Evolutionary conservation across 768 basidiomycete species (phyloP).

Genomic region (Polyporus arcularius): DNA sequence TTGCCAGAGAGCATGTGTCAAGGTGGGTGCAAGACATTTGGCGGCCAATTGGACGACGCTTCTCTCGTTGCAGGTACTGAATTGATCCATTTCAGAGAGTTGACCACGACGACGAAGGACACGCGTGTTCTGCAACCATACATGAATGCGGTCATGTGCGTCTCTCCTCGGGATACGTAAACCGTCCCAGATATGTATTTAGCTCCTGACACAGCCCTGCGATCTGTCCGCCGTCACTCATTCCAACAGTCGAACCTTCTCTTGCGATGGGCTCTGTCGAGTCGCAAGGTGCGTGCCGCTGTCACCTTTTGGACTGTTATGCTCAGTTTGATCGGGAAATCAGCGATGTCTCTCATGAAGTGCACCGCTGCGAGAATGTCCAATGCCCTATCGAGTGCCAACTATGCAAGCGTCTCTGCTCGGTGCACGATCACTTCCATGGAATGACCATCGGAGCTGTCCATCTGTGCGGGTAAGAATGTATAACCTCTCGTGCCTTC

Average conservation of each 20-base stretch:
- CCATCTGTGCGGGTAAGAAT: conserved; percentile 58
- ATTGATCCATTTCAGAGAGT: conserved; percentile 49
- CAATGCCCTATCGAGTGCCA: conserved; percentile 57
- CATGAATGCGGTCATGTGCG: conserved; percentile 59
- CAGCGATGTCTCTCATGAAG: conserved; percentile 47
- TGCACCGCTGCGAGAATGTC: conserved; percentile 52
- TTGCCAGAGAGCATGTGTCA: conserved; percentile 53
- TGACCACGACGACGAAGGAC: conserved; percentile 49
- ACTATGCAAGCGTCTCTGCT: conserved; percentile 57
- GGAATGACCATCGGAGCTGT: conserved; percentile 39
- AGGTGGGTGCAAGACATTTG: conserved; percentile 36
- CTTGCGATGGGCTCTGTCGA: conserved; percentile 45
- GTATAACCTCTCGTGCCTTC: background rate
- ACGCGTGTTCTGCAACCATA: conserved; percentile 51
- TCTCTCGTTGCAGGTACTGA: background rate
- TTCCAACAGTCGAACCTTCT: conserved; percentile 33
- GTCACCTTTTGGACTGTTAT: too few relatives aligned
- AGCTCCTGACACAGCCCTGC: conserved; percentile 41
- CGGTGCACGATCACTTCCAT: conserved; percentile 53
- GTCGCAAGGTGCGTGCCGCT: conserved; percentile 45
- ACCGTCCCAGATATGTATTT: too few relatives aligned
- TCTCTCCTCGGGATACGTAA: too few relatives aligned
- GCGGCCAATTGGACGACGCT: background rate
- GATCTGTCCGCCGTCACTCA: conserved; percentile 34
- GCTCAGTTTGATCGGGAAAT: background rate